These are phyloP conservation scores for Sophora flavescens DNA, from an alignment of 306 rosid genomes.

Conservation along the genomic window DNA sequence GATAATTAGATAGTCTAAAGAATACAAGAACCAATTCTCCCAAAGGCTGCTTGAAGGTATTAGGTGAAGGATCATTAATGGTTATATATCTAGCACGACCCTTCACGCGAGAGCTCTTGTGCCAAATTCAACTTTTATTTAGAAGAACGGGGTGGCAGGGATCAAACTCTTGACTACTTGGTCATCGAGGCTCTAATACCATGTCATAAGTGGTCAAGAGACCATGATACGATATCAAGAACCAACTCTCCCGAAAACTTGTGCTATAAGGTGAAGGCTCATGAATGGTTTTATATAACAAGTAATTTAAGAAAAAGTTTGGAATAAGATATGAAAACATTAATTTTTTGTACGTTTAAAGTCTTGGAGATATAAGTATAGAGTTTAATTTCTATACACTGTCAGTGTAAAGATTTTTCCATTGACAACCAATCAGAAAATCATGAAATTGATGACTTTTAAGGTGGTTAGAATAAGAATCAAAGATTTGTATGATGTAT, in stretches of 20 bases:
- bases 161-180: neutral
- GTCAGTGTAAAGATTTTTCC: too few relatives aligned
- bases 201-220: neutral
- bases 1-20: conserved; percentile 20
- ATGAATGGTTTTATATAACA: neutral
- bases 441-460: too few relatives aligned
- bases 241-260: neutral
- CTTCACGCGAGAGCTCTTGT: neutral
- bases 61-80: neutral
- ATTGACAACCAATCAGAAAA: too few relatives aligned
- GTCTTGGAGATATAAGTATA: conserved; percentile 1
- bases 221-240: neutral
- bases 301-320: conserved; percentile 5
- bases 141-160: neutral
- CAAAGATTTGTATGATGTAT: too few relatives aligned
- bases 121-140: neutral
- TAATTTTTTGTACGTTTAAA: conserved; percentile 19
- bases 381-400: too few relatives aligned
- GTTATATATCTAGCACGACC: neutral
- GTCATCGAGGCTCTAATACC: neutral
- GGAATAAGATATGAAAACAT: conserved; percentile 30
- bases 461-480: too few relatives aligned
- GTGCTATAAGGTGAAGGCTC: neutral
- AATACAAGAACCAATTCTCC: neutral
- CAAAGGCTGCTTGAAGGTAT: neutral